These are phyloP conservation scores for Lipomyces anomalus DNA, from an alignment of 805 yeast genomes.

Conservation along the genomic window DNA sequence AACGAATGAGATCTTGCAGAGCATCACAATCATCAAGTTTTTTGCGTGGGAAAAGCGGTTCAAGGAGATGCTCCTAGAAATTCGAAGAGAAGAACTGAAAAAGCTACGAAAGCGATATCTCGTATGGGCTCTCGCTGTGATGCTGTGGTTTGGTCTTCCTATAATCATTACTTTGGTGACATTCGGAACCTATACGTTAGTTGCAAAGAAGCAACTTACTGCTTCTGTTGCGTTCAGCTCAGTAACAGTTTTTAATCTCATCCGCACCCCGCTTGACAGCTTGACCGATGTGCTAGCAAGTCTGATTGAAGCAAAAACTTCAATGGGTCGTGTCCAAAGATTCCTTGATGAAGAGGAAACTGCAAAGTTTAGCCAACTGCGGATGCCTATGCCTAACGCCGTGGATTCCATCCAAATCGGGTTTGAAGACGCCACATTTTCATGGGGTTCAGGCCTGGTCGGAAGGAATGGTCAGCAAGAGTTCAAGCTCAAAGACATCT, in stretches of 20 bases:
- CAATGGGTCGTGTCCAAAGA: slow-evolving; percentile 77
- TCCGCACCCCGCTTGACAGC: slow-evolving; percentile 85
- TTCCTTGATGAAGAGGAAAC: slow-evolving; percentile 82
- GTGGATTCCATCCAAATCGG: slow-evolving; percentile 63
- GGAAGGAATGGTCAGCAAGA: slow-evolving; percentile 41
- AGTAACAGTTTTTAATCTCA: slow-evolving; percentile 73
- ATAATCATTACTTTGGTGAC: slow-evolving; percentile 73
- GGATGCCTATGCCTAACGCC: slow-evolving; percentile 43
- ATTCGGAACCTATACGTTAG: slow-evolving; percentile 71
- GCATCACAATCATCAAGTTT: slow-evolving; percentile 87
- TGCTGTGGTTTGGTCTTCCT: slow-evolving; percentile 80
- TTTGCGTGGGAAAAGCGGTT: slow-evolving; percentile 95
- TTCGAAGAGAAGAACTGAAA: slow-evolving; percentile 69
- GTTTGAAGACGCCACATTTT: slow-evolving; percentile 64
- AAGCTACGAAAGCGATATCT: slow-evolving; percentile 53
- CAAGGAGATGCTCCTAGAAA: slow-evolving; percentile 57
- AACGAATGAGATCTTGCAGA: slow-evolving; percentile 84
- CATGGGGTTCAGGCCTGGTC: slow-evolving; percentile 64
- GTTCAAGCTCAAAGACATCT: slow-evolving; percentile 72
- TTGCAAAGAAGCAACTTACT: slow-evolving; percentile 67
- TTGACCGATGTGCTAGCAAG: slow-evolving; percentile 82
- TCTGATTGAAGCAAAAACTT: slow-evolving; percentile 88
- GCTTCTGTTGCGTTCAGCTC: slow-evolving; percentile 94
- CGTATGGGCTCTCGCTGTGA: slow-evolving; percentile 61
- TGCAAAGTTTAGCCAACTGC: slow-evolving; percentile 76